Evolutionary conservation across 2,329 filamentous ascomycete genomes (phyloP), one percentile per base, ranked within the genome.

Genomic region (Penicillium sp.): DNA sequence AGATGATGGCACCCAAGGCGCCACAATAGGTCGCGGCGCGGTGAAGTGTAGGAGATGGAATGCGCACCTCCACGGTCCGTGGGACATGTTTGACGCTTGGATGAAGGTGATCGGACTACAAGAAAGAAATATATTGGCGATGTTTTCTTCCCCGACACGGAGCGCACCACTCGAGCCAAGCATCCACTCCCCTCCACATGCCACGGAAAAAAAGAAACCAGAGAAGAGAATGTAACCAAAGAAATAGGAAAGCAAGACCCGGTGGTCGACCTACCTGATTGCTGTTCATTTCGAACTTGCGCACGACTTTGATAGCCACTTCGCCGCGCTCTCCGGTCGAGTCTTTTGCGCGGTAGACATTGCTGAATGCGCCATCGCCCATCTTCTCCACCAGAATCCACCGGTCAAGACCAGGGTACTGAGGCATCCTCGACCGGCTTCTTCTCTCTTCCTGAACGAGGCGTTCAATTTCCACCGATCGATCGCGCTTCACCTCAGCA

Each of bases 251-350:
- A 71, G 65, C 30, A 61, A 60, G 60, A 65, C 60, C 73, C 40
- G 46, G 52, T 55, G 61, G 62, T 65, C 57, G 54, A 45, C 89
- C 93, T 86, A 99, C 95, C 92, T 98, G 95, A 83, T 90, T 93
- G 68, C 89, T 93, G 81, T 97, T 98, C 92, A 99, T 97, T 80
- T 99, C 95, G 76, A 92, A 98, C 81, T 98, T 98, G 74, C 95
- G 90, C 66, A 99, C 95, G 55, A 99, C 95, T 79, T 99, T 99
- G 84, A 99, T 98, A 70, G 94, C 95, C 37, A 95, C 93, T 75
- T 98, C 89, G 67, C 86, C 87, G 65, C 86, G 85, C 64, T 88
- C 83, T 43, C 91, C 90, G 6, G 87, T 84, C 49, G 78, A 83
- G 76, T 99, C 95, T 68, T 84, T 86, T 40, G 95, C 95, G 42